Evolutionary conservation across 495 filamentous ascomycete species (phyloP), one percentile per base, ranked within the genome.

Genomic region (Penicillium turbatum): DNA sequence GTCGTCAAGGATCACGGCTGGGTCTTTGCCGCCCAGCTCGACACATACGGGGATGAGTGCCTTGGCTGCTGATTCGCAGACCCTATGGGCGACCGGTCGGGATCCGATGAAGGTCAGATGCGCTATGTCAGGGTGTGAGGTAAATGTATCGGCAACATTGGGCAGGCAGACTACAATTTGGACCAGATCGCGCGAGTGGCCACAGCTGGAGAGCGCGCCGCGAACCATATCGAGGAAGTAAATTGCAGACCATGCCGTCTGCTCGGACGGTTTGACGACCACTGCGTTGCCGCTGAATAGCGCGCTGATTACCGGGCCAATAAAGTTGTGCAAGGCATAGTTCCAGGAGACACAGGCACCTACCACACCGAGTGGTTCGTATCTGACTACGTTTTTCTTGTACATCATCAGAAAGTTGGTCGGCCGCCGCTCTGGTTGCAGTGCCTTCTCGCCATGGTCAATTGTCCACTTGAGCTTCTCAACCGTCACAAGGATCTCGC

Each of bases 21-120:
- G 88, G 69, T 99, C 93, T 70, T 99, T 99, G 42, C 93, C 93
- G 51, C 93, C 93, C 3, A 97, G 81, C 68, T 99, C 93, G 26
- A 95, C 83, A 45, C 86, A 83, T 2, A 96, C 79, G 1, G 95
- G 92, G 3, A 79, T 96, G 2, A 99, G 80, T 16, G 80, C 73
- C 65, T 88, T 90, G 27, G 95, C 88, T 19, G 93, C 90, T 1
- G 87, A 89, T 48, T 82, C 82, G 60, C 88, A 90, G 51, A 99
- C 92, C 54, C 88, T 80, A 70, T 95, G 88, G 34, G 91, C 93
- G 27, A 97, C 85, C 3, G 86, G 85, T 5, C 85, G 81, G 16
- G 88, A 93, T 49, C 93, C 93, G 69, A 99, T 99, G 75, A 99
- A 99, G n/a, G 93, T 97, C 50, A 99, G 74, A 64, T 99, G 95